A percentile compares a stretch with the other conserved stretches of the same genome.
These are phyloP conservation scores for Dactylonectria macrodidyma DNA, from an alignment of 2,329 filamentous ascomycete species.

Conservation along the genomic window DNA sequence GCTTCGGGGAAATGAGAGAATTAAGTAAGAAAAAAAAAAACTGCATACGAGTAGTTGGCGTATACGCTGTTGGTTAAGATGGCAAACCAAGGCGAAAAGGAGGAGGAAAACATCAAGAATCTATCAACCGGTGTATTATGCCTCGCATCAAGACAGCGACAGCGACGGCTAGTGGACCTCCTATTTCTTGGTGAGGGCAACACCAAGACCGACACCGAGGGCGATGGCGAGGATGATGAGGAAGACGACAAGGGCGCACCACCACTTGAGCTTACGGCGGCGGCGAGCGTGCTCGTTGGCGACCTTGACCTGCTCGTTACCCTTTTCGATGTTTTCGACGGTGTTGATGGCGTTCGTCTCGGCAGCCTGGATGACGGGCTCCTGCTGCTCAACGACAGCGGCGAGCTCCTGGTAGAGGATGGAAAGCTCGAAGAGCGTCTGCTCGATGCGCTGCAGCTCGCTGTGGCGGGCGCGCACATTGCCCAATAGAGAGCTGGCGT, in stretches of 20 bases:
- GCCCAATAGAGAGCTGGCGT: slow-evolving; percentile 81
- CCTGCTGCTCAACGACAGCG: slow-evolving; percentile 81
- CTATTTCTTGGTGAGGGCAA: slow-evolving; percentile 56
- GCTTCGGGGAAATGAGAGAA: slow-evolving; percentile 40
- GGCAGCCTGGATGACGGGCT: slow-evolving; percentile 72
- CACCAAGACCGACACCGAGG: slow-evolving; percentile 68
- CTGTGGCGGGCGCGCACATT: slow-evolving; percentile 87
- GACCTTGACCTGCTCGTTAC: slow-evolving; percentile 77
- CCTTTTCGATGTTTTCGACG: slow-evolving; percentile 76
- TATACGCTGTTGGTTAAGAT: slow-evolving; percentile 34
- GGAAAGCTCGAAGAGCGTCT: slow-evolving; percentile 79
- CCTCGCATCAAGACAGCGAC: slow-evolving; percentile 24
- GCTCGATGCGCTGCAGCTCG: slow-evolving; percentile 85
- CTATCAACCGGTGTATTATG: slow-evolving; percentile 41
- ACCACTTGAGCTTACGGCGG: slow-evolving; percentile 86
- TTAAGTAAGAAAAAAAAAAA: slow-evolving; percentile 46
- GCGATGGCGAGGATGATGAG: slow-evolving; percentile 71
- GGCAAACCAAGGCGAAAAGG: slow-evolving; percentile 18
- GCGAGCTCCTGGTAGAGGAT: slow-evolving; percentile 82
- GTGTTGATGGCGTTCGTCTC: slow-evolving; percentile 78
- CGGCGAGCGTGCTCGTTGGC: slow-evolving; percentile 78
- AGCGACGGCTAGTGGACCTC: slow-evolving; percentile 19
- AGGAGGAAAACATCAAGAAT: slow-evolving; percentile 34
- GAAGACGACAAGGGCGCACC: slow-evolving; percentile 75
- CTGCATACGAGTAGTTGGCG: slow-evolving; percentile 35